Evolutionary conservation across 192 early-diverging fungal species (phyloP).

Genomic region (Coemansia sp.): DNA sequence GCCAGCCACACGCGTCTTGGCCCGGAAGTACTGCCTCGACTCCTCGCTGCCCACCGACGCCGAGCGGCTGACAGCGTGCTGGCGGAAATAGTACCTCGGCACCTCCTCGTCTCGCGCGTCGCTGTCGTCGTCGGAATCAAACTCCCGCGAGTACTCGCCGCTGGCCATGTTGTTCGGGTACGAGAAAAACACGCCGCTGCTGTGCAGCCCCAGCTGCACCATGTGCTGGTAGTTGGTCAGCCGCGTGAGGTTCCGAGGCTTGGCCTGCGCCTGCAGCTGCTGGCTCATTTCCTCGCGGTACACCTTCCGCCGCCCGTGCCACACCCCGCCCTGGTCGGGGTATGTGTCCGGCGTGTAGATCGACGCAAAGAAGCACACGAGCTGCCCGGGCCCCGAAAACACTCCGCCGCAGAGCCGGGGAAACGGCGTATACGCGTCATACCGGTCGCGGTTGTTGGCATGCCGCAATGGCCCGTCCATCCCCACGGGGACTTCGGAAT

Average conservation of each 20-base stretch:
- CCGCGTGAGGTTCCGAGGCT: slow-evolving; percentile 38
- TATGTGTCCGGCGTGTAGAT: slow-evolving; percentile 45
- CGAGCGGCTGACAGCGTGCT: background rate
- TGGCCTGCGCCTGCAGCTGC: slow-evolving; percentile 39
- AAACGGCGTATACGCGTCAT: slow-evolving; percentile 45
- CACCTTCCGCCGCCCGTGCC: slow-evolving; percentile 15
- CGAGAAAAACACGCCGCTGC: slow-evolving; percentile 30
- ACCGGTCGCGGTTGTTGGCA: slow-evolving; percentile 41
- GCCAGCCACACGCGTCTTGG: background rate
- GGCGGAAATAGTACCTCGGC: slow-evolving; percentile 50
- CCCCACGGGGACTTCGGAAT: slow-evolving; percentile 19
- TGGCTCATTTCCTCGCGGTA: slow-evolving; percentile 43
- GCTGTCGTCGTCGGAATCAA: slow-evolving; percentile 18
- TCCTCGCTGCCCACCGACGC: slow-evolving; percentile 10
- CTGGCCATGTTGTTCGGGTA: background rate
- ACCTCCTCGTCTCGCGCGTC: slow-evolving; percentile 46
- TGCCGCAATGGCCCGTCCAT: slow-evolving; percentile 31
- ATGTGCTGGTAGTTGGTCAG: slow-evolving; percentile 40
- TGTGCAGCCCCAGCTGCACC: slow-evolving; percentile 44
- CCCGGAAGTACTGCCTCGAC: slow-evolving; percentile 19
- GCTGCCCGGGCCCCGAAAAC: slow-evolving; percentile 48
- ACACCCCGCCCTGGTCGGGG: slow-evolving; percentile 22
- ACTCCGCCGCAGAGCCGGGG: slow-evolving; percentile 57
- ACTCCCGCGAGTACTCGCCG: background rate
- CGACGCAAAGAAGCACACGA: slow-evolving; percentile 55